Conservation (phyloP, 2,329 filamentous ascomycete genomes). For the Calycina herbarum region DNA sequence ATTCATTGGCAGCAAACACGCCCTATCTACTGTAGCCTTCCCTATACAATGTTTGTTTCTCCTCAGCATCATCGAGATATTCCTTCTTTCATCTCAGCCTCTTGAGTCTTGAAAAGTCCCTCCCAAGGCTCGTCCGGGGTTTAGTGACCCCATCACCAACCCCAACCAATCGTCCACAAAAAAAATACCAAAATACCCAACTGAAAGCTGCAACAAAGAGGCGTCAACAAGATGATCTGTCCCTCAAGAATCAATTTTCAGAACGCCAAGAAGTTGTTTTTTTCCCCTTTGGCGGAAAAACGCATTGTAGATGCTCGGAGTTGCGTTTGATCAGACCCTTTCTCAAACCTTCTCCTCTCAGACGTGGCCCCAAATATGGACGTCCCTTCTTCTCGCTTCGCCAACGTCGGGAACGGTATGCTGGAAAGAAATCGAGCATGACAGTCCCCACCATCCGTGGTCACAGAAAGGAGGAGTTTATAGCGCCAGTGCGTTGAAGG, state of each 20-base stretch:
- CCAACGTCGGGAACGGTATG: neutral
- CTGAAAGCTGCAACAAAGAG: neutral
- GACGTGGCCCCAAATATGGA: neutral
- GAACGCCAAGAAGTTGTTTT: slow-evolving; percentile 16
- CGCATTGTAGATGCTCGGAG: slow-evolving; percentile 21
- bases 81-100: neutral
- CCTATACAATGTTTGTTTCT: neutral
- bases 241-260: slow-evolving; percentile 6
- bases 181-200: neutral
- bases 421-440: slow-evolving; percentile 5
- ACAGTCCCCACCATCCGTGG: neutral
- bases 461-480: neutral
- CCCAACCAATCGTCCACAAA: neutral
- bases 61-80: neutral
- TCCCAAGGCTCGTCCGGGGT: neutral
- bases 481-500: neutral
- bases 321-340: slow-evolving; percentile 20
- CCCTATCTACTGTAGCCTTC: too few relatives aligned
- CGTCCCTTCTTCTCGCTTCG: neutral
- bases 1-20: neutral
- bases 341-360: slow-evolving; percentile 1
- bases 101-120: too few relatives aligned
- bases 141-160: neutral
- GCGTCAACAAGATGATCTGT: neutral
- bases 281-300: slow-evolving; percentile 8